Percentiles rank a stretch among this genome's conserved stretches.
Conservation (phyloP, 2,329 filamentous ascomycete genomes). For the Cytospora paraplurivora region DNA sequence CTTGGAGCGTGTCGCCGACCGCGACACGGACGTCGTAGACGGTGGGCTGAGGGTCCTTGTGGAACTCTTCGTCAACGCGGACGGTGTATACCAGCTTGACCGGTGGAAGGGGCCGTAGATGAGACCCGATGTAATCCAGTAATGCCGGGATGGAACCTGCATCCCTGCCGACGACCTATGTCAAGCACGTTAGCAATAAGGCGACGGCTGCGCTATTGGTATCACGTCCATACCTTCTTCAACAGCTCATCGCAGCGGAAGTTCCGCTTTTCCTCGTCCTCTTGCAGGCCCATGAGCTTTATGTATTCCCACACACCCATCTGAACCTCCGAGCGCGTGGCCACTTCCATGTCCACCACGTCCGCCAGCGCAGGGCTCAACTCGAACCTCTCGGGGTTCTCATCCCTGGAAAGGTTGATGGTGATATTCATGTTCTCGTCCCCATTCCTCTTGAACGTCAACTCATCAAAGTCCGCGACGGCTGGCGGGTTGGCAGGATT, state of each 20-base stretch:
- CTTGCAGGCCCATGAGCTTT: constrained; percentile 79
- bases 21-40: constrained; percentile 88
- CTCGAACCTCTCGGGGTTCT: constrained; percentile 81
- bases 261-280: constrained; percentile 91
- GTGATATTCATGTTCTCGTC: constrained; percentile 93
- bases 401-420: constrained; percentile 82
- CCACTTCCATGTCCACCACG: constrained; percentile 82
- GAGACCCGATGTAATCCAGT: constrained; percentile 74
- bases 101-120: constrained; percentile 78
- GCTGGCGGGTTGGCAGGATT: constrained; percentile 57
- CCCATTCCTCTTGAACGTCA: constrained; percentile 87
- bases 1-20: constrained; percentile 78
- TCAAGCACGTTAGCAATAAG: constrained; percentile 13
- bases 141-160: constrained; percentile 84
- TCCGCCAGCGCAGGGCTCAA: constrained; percentile 79
- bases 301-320: constrained; percentile 97
- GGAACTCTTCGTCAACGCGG: constrained; percentile 83
- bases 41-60: constrained; percentile 73
- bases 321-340: constrained; percentile 82
- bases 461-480: constrained; percentile 80
- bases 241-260: constrained; percentile 88
- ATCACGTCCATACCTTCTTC: constrained; percentile 61
- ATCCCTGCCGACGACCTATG: constrained; percentile 72
- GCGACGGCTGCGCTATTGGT: too few species aligned
- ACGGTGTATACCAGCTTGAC: constrained; percentile 90